These are phyloP conservation scores for Triangularia setosa DNA, from an alignment of 2,329 filamentous ascomycete genomes.

Conservation along the genomic window DNA sequence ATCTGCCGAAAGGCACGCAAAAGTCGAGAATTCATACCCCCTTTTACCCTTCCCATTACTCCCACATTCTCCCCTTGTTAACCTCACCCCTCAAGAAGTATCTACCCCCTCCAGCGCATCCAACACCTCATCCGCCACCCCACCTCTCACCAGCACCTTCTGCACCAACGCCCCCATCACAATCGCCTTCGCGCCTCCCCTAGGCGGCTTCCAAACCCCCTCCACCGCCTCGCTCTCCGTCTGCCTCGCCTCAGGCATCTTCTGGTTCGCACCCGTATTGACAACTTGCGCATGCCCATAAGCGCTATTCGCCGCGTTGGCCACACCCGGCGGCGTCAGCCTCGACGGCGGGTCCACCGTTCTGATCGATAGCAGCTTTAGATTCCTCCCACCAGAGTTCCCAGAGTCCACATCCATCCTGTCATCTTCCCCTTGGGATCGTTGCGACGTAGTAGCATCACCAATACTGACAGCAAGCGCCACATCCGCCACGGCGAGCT, in stretches of 20 bases:
- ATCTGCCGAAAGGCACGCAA: background rate
- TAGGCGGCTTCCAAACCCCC: conserved; percentile 80
- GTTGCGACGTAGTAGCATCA: conserved; percentile 32
- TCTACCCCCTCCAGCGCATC: conserved; percentile 75
- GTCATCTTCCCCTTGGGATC: background rate
- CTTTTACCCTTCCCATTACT: background rate
- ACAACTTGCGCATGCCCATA: conserved; percentile 36
- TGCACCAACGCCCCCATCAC: conserved; percentile 72
- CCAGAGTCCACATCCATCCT: conserved; percentile 23
- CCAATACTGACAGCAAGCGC: conserved; percentile 81
- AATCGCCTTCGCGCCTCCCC: conserved; percentile 75
- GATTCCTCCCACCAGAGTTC: conserved; percentile 31
- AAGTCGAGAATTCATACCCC: conserved; percentile 3
- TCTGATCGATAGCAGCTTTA: conserved; percentile 64
- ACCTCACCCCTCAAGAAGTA: conserved; percentile 55
- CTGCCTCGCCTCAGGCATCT: conserved; percentile 39
- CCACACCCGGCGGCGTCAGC: conserved; percentile 66
- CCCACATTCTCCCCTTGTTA: background rate
- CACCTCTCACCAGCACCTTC: conserved; percentile 70
- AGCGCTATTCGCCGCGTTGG: conserved; percentile 58
- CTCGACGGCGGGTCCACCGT: conserved; percentile 73
- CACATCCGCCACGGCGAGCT: conserved; percentile 87
- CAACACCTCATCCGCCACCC: conserved; percentile 82
- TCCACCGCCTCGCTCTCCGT: conserved; percentile 56
- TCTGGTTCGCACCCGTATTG: conserved; percentile 28